Conservation (phyloP, 345 rosid species). For the Pelargonium nanum region DNA sequence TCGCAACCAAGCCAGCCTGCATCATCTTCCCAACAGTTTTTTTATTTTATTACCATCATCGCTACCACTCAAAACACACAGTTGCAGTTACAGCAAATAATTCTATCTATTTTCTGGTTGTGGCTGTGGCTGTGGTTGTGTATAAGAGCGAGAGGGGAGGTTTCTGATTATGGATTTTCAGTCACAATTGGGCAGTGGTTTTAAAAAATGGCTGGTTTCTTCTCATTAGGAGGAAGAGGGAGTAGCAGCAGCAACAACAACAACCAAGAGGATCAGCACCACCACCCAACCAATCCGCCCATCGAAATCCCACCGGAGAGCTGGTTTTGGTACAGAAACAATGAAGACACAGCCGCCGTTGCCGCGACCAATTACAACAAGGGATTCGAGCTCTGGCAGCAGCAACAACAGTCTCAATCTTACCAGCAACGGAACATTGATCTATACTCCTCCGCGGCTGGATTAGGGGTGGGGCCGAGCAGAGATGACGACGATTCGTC, state of each 20-base stretch:
- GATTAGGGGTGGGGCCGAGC: conserved; percentile 1
- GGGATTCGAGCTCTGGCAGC: conserved; percentile 27
- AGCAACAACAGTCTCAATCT: conserved; percentile 4
- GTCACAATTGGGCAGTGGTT: conserved; percentile 8
- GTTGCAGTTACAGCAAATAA: no score
- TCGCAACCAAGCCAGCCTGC: no score
- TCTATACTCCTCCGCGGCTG: conserved; percentile 25
- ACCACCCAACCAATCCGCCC: neutral
- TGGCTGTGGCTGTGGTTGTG: no score
- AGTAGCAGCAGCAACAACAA: conserved; percentile 9
- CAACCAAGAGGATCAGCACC: neutral
- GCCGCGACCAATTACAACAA: no score
- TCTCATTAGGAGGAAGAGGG: conserved; percentile 28
- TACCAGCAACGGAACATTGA: no score
- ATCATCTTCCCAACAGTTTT: neutral
- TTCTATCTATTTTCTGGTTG: no score
- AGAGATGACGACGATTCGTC: conserved; percentile 6
- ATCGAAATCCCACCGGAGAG: conserved; percentile 12
- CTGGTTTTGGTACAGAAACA: conserved; percentile 25
- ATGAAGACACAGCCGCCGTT: conserved; percentile 6
- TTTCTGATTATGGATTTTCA: neutral
- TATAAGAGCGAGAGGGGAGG: no score
- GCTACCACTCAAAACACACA: no score
- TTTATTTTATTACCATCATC: no score
- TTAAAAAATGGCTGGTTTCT: conserved; percentile 30